A percentile compares a stretch with the other conserved stretches of the same genome.
These are phyloP conservation scores for Apiospora malaysiana DNA, from an alignment of 2,329 filamentous ascomycete genomes.

Conservation along the genomic window DNA sequence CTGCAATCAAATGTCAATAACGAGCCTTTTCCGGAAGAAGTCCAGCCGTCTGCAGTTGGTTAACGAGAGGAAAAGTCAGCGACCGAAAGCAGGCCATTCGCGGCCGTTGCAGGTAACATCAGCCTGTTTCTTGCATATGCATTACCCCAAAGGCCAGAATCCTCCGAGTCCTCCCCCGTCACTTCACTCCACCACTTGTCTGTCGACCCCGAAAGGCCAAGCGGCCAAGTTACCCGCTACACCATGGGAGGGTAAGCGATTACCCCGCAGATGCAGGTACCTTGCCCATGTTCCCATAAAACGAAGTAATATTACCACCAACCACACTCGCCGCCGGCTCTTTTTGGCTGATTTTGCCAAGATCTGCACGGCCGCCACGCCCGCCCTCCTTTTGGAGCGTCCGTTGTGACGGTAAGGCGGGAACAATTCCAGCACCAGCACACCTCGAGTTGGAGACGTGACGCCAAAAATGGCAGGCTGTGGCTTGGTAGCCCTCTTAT, in stretches of 20 bases:
- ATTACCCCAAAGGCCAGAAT: conserved; percentile 1
- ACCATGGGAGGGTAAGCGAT: background rate
- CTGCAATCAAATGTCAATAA: background rate
- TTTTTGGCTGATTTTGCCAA: conserved; percentile 4
- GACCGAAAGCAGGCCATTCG: background rate
- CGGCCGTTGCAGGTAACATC: background rate
- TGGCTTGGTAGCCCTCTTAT: background rate
- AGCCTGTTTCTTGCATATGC: conserved; percentile 15
- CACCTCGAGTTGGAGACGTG: too few species aligned
- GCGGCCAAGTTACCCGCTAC: conserved; percentile 10
- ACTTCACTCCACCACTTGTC: background rate
- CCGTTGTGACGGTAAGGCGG: conserved; percentile 3
- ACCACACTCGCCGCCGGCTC: background rate
- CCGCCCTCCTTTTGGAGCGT: background rate
- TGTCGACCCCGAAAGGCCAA: background rate
- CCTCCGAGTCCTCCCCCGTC: background rate
- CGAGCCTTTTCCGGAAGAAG: background rate
- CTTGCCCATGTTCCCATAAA: background rate
- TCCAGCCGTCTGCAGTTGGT: conserved; percentile 1
- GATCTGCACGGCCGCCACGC: background rate
- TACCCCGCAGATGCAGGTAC: conserved; percentile 25
- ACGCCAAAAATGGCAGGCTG: too few species aligned
- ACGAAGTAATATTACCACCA: conserved; percentile 18
- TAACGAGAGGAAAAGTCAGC: too few species aligned
- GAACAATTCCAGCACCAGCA: background rate